Conservation (phyloP, 179 eudicot species). For the Amaranthus tricolor region DNA sequence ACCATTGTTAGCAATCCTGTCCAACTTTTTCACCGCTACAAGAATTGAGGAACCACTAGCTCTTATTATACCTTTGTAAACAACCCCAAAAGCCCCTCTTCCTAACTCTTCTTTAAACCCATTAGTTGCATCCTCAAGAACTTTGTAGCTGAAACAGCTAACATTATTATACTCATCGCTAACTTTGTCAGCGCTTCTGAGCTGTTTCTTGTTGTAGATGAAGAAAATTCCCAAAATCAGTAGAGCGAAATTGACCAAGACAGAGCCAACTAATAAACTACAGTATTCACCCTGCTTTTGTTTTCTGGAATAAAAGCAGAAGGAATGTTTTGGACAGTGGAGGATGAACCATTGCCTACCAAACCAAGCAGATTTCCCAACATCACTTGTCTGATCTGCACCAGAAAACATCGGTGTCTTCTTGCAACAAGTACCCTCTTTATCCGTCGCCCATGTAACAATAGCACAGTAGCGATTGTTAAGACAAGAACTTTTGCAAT, state of each 20-base stretch:
- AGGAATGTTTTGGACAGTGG: neutral
- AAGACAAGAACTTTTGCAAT: neutral
- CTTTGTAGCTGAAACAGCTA: slow-evolving; percentile 24
- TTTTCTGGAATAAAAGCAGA: neutral
- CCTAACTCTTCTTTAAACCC: slow-evolving; percentile 29
- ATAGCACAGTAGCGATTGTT: neutral
- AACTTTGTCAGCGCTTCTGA: neutral
- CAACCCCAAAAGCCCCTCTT: slow-evolving; percentile 30
- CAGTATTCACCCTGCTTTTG: neutral
- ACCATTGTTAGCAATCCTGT: slow-evolving; percentile 8
- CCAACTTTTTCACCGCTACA: slow-evolving; percentile 29
- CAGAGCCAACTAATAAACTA: neutral
- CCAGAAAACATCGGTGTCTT: neutral
- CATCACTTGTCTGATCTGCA: neutral
- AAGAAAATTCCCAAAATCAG: slow-evolving; percentile 5
- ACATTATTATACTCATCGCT: slow-evolving; percentile 1
- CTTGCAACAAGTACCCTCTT: neutral
- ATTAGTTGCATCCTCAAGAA: slow-evolving; percentile 25
- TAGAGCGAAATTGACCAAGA: neutral
- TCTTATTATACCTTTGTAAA: slow-evolving; percentile 22
- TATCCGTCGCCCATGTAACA: neutral
- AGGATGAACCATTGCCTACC: neutral
- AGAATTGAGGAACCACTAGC: neutral
- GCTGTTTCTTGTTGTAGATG: neutral
- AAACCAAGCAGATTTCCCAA: neutral